Conservation (phyloP, 352 stramenopile species). For the Sclerospora graminicola region DNA sequence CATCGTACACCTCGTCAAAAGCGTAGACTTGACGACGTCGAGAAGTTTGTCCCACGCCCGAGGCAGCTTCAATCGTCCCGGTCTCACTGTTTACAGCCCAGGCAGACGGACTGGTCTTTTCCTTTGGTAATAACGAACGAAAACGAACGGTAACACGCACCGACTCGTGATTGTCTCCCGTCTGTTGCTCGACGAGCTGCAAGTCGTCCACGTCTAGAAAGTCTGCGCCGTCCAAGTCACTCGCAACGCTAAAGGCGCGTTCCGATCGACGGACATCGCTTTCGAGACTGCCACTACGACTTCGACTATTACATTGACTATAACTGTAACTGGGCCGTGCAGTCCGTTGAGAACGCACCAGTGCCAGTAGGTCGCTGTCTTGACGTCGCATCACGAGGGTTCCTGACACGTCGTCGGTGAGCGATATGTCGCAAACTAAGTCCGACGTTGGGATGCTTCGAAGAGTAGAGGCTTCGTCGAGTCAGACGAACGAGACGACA, state of each 20-base stretch:
- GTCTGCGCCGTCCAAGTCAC: slow-evolving; percentile 23
- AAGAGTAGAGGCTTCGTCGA: too few species aligned
- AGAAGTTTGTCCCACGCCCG: slow-evolving; percentile 7
- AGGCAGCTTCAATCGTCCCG: slow-evolving; percentile 19
- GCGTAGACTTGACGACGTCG: slow-evolving; percentile 25
- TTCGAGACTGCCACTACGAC: slow-evolving; percentile 24
- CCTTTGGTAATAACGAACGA: slow-evolving; percentile 20
- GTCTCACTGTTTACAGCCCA: slow-evolving; percentile 28
- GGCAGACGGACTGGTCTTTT: slow-evolving; percentile 19
- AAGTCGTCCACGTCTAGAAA: slow-evolving; percentile 27
- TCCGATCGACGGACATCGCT: slow-evolving; percentile 15
- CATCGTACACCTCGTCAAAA: slow-evolving; percentile 44
- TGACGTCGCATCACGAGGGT: slow-evolving; percentile 24
- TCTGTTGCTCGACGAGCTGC: slow-evolving; percentile 17
- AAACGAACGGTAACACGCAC: slow-evolving; percentile 35
- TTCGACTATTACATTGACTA: slow-evolving; percentile 25
- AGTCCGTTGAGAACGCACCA: background rate
- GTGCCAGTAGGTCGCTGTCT: slow-evolving; percentile 18
- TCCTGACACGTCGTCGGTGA: background rate
- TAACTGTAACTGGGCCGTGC: slow-evolving; percentile 22
- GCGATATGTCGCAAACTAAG: too few species aligned
- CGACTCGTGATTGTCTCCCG: slow-evolving; percentile 12
- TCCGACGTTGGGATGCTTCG: too few species aligned
- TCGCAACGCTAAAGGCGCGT: slow-evolving; percentile 11
- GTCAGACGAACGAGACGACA: too few species aligned